Conservation (phyloP, 1,284 basidiomycete species). For the Leccinum cinnamomeum region DNA sequence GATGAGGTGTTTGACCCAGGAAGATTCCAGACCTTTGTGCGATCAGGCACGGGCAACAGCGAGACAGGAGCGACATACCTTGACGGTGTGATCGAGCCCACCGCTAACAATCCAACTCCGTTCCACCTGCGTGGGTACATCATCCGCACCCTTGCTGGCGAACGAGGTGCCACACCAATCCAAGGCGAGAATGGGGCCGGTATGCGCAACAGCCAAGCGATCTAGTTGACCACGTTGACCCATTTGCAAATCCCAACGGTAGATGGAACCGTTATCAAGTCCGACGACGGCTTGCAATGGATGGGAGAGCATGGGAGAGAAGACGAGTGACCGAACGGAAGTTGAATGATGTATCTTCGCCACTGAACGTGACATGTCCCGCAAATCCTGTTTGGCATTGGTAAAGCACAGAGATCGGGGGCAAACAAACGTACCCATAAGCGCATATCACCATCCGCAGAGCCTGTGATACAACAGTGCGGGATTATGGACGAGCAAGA, state of each 20-base stretch:
- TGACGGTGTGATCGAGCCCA: slow-evolving; percentile 79
- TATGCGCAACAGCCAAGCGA: slow-evolving; percentile 76
- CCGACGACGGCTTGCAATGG: slow-evolving; percentile 75
- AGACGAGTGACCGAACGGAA: slow-evolving; percentile 68
- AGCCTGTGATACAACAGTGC: slow-evolving; percentile 78
- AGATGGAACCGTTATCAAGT: slow-evolving; percentile 76
- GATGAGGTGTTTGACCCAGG: slow-evolving; percentile 45
- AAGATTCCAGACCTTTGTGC: slow-evolving; percentile 74
- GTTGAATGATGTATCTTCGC: slow-evolving; percentile 75
- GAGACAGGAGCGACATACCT: slow-evolving; percentile 43
- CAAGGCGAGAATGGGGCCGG: slow-evolving; percentile 70
- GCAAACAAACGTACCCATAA: slow-evolving; percentile 65
- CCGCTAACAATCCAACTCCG: slow-evolving; percentile 81
- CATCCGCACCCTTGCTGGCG: slow-evolving; percentile 22
- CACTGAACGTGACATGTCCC: slow-evolving; percentile 66
- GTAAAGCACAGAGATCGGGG: background rate
- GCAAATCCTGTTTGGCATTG: slow-evolving; percentile 59
- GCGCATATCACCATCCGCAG: slow-evolving; percentile 79
- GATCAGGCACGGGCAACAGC: background rate
- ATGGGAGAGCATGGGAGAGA: slow-evolving; percentile 65
- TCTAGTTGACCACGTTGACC: slow-evolving; percentile 71
- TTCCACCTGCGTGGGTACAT: slow-evolving; percentile 23
- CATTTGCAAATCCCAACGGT: slow-evolving; percentile 77
- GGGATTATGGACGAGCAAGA: slow-evolving; percentile 61
- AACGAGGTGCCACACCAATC: slow-evolving; percentile 61